Evolutionary conservation across 164 flowering plant species (phyloP).

Genomic region (Litsea cubeba): DNA sequence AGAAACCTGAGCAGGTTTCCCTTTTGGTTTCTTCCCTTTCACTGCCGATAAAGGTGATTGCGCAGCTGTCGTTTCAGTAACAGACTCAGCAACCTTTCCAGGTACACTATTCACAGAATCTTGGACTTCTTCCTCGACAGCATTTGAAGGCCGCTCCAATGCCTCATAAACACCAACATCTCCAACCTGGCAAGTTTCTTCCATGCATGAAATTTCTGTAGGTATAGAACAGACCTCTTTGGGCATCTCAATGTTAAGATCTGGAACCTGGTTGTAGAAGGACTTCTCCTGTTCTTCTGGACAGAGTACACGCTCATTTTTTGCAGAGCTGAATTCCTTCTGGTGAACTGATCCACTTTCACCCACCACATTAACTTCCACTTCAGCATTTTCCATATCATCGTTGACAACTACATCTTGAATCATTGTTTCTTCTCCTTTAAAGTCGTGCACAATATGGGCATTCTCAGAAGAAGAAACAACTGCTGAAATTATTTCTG

Average conservation of each 20-base stretch:
- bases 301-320: slow-evolving; percentile 25
- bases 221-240: slow-evolving; percentile 48
- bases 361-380: slow-evolving; percentile 82
- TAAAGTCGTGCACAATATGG: slow-evolving; percentile 34
- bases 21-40: slow-evolving; percentile 64
- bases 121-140: slow-evolving; percentile 36
- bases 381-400: slow-evolving; percentile 46
- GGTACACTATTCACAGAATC: slow-evolving; percentile 18
- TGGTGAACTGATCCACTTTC: slow-evolving; percentile 44
- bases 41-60: slow-evolving; percentile 28
- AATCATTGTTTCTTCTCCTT: slow-evolving; percentile 36
- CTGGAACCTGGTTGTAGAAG: slow-evolving; percentile 73
- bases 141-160: slow-evolving; percentile 29
- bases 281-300: slow-evolving; percentile 50
- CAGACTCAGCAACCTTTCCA: slow-evolving; percentile 33
- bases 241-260: slow-evolving; percentile 55
- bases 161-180: slow-evolving; percentile 26
- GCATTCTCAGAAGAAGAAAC: slow-evolving; percentile 52
- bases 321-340: slow-evolving; percentile 32
- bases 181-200: slow-evolving; percentile 47
- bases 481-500: slow-evolving; percentile 64
- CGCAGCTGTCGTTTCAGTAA: slow-evolving; percentile 20
- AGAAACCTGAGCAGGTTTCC: slow-evolving; percentile 45
- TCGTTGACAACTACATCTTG: slow-evolving; percentile 53
- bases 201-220: slow-evolving; percentile 32